Conservation (phyloP, 2,329 filamentous ascomycete genomes). For the Incumbomyces lentus region DNA sequence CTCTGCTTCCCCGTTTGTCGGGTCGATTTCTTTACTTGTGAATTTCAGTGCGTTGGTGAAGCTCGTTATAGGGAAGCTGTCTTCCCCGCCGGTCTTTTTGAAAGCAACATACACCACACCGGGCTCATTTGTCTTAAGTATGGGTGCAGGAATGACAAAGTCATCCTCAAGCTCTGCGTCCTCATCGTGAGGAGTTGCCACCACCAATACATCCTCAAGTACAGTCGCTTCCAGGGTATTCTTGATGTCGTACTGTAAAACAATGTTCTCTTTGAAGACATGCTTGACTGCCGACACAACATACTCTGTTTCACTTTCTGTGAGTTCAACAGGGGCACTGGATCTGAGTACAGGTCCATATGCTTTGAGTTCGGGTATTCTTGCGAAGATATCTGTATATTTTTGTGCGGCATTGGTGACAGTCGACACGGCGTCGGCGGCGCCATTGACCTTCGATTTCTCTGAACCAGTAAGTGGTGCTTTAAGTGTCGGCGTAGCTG, state of each 20-base stretch:
- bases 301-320: slow-evolving; percentile 95
- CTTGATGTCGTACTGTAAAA: slow-evolving; percentile 94
- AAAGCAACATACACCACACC: slow-evolving; percentile 94
- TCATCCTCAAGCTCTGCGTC: slow-evolving; percentile 62
- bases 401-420: slow-evolving; percentile 75
- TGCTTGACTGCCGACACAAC: slow-evolving; percentile 91
- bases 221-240: slow-evolving; percentile 90
- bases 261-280: slow-evolving; percentile 93
- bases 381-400: slow-evolving; percentile 75
- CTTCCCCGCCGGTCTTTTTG: slow-evolving; percentile 67
- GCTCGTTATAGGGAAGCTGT: slow-evolving; percentile 61
- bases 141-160: slow-evolving; percentile 83
- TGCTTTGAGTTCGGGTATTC: slow-evolving; percentile 80
- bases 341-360: slow-evolving; percentile 91
- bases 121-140: slow-evolving; percentile 71
- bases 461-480: slow-evolving; percentile 70
- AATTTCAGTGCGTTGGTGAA: slow-evolving; percentile 95
- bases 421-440: slow-evolving; percentile 64
- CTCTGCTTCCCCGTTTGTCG: slow-evolving; percentile 83
- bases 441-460: slow-evolving; percentile 57
- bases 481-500: slow-evolving; percentile 85
- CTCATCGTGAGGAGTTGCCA: slow-evolving; percentile 68
- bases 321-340: slow-evolving; percentile 73
- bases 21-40: slow-evolving; percentile 95
- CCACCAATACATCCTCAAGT: slow-evolving; percentile 76